Evolutionary conservation across 1,284 basidiomycete species (phyloP).

Genomic region (Fereydounia khargensis): DNA sequence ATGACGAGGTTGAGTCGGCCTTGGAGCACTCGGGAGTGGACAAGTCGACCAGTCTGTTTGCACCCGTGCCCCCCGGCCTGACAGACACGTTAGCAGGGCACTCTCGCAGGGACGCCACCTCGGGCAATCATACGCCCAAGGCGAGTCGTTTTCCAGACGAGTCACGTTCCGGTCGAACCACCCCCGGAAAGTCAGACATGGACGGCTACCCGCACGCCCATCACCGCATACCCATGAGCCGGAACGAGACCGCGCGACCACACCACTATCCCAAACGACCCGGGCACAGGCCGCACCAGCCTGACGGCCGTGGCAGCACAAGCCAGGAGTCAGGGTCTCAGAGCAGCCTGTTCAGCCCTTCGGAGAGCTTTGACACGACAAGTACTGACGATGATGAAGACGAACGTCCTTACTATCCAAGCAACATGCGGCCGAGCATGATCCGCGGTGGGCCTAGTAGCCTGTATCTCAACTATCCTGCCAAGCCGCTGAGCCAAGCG

Average conservation of each 20-base stretch:
- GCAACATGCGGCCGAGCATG: constrained; percentile 33
- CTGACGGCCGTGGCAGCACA: constrained; percentile 15
- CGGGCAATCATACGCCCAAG: not conserved
- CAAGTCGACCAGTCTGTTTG: constrained; percentile 32
- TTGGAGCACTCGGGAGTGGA: constrained; percentile 30
- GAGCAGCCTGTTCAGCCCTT: constrained; percentile 37
- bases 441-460: constrained; percentile 31
- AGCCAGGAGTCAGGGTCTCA: constrained; percentile 28
- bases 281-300: constrained; percentile 17
- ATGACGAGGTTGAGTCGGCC: constrained; percentile 31
- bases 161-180: not conserved
- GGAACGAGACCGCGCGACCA: constrained; percentile 25
- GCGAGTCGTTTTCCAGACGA: not conserved
- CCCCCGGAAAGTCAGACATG: not conserved
- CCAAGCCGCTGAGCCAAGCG: constrained; percentile 15
- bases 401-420: constrained; percentile 33
- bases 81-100: constrained; percentile 8
- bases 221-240: constrained; percentile 13
- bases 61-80: constrained; percentile 25
- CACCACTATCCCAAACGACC: constrained; percentile 35
- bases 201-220: not conserved
- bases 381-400: constrained; percentile 44
- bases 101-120: not conserved
- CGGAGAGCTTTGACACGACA: constrained; percentile 34
- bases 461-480: constrained; percentile 29